Evolutionary conservation across 768 basidiomycete genomes (phyloP), one percentile per base, ranked within the genome.

Genomic region (Mycena rosella): DNA sequence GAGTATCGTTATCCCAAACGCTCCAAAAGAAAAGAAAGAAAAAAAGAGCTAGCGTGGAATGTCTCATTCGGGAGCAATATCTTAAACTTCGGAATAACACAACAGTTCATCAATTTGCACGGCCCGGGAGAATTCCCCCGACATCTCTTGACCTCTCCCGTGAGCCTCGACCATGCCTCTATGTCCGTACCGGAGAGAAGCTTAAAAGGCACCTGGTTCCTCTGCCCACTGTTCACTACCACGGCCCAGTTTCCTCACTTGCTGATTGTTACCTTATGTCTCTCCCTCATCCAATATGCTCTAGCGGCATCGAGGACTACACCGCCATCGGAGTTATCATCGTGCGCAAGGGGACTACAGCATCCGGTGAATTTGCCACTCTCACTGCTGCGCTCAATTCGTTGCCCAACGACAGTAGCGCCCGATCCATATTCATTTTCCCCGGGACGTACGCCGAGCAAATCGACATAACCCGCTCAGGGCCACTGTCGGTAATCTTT

Each of bases 371-470:
- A 71, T 86, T 79, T 62, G 72, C 74, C 15, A 83, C 80, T 18
- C 65, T 86, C 14, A 71, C 75, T 11, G 78, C 81, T 9, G 85
- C 85, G 4, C 74, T 86, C n/a, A 76, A 74, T 38, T 75, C 83
- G 5, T 76, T 86, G 18, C 82, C 83, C 3, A 78, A 82, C 56
- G 83, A 83, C 68, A 76, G 74, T 52, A 78, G 81, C 17, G 74
- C 74, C 2, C 75, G 74, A 14, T 76, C 78, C 13, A 83, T 86
- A 53, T 86, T 86, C 74, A 82, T 86, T 24, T 86, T 78, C 68
- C 84, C 84, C 8, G 84, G 84, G 9, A 84, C 80, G 5, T 86
- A 86, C 63, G 75, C 70, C 32, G 85, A 81, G 52, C 84, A 84
- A 62, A 78, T 85, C 7, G 78, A 79, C 63, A 84, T 87, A 58